Evolutionary conservation across 352 stramenopile species (phyloP).

Genomic region (Aphanomyces stellatus): DNA sequence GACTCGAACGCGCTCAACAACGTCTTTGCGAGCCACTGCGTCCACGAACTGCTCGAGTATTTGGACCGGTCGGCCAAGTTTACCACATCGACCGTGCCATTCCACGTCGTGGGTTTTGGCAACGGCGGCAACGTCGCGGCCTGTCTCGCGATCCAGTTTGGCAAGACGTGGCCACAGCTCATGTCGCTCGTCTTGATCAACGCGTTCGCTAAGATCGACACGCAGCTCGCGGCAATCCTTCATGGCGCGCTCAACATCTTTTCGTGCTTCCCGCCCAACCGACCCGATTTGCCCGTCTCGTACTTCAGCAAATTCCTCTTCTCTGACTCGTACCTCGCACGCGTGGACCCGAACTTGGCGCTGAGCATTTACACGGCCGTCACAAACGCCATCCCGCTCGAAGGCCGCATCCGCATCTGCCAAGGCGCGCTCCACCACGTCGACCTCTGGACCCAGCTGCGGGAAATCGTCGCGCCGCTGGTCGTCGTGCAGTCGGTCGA

Average conservation of each 20-base stretch:
- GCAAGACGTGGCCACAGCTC: slow-evolving; percentile 32
- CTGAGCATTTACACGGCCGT: slow-evolving; percentile 91
- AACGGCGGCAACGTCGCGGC: slow-evolving; percentile 82
- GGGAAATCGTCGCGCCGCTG: slow-evolving; percentile 56
- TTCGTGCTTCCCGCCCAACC: slow-evolving; percentile 55
- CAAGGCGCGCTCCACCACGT: slow-evolving; percentile 67
- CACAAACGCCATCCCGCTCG: slow-evolving; percentile 85
- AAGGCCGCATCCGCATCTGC: slow-evolving; percentile 76
- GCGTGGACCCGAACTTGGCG: slow-evolving; percentile 80
- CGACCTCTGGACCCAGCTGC: slow-evolving; percentile 49
- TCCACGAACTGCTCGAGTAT: slow-evolving; percentile 82
- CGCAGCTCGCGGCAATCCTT: slow-evolving; percentile 63
- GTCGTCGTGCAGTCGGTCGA: slow-evolving; percentile 85
- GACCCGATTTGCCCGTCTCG: slow-evolving; percentile 79
- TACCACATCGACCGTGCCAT: slow-evolving; percentile 53
- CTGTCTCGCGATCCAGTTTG: slow-evolving; percentile 49
- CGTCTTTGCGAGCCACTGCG: slow-evolving; percentile 59
- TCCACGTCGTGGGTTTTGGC: slow-evolving; percentile 85
- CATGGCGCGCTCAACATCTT: slow-evolving; percentile 82
- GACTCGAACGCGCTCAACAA: slow-evolving; percentile 64
- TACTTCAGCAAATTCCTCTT: slow-evolving; percentile 91
- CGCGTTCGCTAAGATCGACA: slow-evolving; percentile 70
- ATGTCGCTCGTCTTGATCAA: slow-evolving; percentile 79
- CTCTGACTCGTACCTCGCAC: slow-evolving; percentile 77
- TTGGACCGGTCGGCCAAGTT: slow-evolving; percentile 67